A percentile compares a stretch with the other conserved stretches of the same genome.
Evolutionary conservation across 352 stramenopile species (phyloP).

Genomic region (Pythium dissimile): DNA sequence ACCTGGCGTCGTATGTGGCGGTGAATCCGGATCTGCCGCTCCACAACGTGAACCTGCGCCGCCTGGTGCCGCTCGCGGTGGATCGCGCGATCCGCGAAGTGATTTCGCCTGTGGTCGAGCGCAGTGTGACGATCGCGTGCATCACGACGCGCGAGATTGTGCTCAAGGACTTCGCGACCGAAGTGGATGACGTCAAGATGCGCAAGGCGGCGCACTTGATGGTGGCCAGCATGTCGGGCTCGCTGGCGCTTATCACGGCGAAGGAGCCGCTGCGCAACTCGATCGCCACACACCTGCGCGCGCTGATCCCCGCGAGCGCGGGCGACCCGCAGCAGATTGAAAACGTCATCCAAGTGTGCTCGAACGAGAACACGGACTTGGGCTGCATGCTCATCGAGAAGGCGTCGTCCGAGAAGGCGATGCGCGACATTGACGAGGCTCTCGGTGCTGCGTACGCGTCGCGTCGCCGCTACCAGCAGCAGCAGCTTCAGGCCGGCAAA

Average conservation of each 20-base stretch:
- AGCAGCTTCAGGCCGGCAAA: constrained; percentile 84
- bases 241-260: constrained; percentile 96
- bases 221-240: constrained; percentile 97
- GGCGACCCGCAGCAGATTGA: constrained; percentile 93
- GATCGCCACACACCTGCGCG: constrained; percentile 96
- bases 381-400: constrained; percentile 99
- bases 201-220: constrained; percentile 97
- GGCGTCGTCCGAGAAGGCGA: constrained; percentile 98
- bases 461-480: constrained; percentile 83
- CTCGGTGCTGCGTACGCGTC: constrained; percentile 84
- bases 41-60: constrained; percentile 92
- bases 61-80: constrained; percentile 95
- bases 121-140: constrained; percentile 98
- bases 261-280: constrained; percentile 97
- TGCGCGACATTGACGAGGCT: constrained; percentile 97
- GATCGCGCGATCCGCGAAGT: constrained; percentile 98
- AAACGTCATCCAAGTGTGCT: constrained; percentile 96
- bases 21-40: constrained; percentile 95
- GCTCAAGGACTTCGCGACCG: constrained; percentile 99
- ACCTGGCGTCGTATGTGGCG: constrained; percentile 97
- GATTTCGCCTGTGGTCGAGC: constrained; percentile 98
- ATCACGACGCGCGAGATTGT: constrained; percentile 98
- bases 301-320: constrained; percentile 84
- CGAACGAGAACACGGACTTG: constrained; percentile 98
- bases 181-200: constrained; percentile 94